These are phyloP conservation scores for Epichloe brachyelytri DNA, from an alignment of 2,329 filamentous ascomycete genomes.

Conservation along the genomic window DNA sequence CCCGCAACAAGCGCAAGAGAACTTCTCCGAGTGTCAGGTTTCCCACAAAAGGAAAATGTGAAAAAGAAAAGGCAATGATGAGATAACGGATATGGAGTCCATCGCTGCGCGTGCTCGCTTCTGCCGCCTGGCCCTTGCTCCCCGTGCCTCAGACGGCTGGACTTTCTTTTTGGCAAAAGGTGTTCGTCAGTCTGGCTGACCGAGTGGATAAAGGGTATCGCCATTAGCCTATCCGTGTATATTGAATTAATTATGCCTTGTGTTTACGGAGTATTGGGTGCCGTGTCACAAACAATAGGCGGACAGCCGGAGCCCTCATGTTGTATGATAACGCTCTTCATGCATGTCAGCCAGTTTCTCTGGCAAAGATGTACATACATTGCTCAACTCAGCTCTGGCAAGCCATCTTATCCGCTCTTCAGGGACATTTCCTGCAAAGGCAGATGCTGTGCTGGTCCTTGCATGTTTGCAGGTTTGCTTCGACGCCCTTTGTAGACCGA, in stretches of 20 bases:
- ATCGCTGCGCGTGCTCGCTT: not conserved
- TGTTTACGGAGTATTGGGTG: too few species aligned
- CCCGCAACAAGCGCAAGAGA: not conserved
- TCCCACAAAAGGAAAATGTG: not conserved
- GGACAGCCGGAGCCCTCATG: not conserved
- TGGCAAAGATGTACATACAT: not conserved
- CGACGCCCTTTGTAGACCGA: not conserved
- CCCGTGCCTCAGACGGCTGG: not conserved
- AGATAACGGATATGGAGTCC: not conserved
- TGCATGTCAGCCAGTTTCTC: not conserved
- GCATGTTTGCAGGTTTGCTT: slow-evolving; percentile 4
- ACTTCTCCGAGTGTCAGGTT: not conserved
- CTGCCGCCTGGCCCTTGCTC: not conserved
- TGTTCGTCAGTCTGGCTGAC: not conserved
- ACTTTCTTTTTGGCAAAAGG: not conserved
- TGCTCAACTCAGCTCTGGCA: not conserved
- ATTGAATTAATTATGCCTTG: not conserved
- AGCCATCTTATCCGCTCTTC: not conserved
- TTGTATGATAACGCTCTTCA: not conserved
- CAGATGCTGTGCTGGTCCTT: not conserved
- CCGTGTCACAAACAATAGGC: not conserved
- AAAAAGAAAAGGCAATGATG: not conserved
- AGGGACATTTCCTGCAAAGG: not conserved
- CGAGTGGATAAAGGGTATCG: not conserved
- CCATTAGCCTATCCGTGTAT: not conserved